Conservation (phyloP, 768 basidiomycete genomes). For the Boletales sp. region DNA sequence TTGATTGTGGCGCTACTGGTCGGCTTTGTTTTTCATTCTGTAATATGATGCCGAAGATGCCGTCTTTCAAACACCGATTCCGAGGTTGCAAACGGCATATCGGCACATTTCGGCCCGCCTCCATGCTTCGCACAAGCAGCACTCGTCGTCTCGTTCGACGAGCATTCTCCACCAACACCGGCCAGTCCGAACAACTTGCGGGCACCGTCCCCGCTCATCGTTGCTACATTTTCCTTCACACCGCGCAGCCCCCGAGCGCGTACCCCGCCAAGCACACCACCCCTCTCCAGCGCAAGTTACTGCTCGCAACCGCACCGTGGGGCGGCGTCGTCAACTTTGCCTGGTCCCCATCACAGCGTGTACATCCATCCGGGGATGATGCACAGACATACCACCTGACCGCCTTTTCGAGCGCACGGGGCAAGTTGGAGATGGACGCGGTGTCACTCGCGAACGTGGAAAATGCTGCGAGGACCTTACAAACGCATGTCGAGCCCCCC, state of each 20-base stretch:
- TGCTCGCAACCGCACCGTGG: constrained; percentile 41
- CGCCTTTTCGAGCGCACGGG: constrained; percentile 48
- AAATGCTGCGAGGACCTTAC: constrained; percentile 36
- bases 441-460: constrained; percentile 50
- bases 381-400: constrained; percentile 37
- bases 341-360: constrained; percentile 38
- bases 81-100: too few species aligned
- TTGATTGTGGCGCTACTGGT: too few species aligned
- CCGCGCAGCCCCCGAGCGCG: constrained; percentile 41
- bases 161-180: constrained; percentile 2
- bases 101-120: too few species aligned
- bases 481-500: constrained; percentile 31
- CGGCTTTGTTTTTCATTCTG: too few species aligned
- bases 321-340: constrained; percentile 61
- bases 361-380: constrained; percentile 12
- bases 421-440: constrained; percentile 47
- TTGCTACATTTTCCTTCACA: constrained; percentile 55
- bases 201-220: constrained; percentile 53
- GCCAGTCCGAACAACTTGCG: constrained; percentile 28
- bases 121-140: too few species aligned
- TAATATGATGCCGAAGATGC: too few species aligned
- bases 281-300: constrained; percentile 48
- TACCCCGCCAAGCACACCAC: constrained; percentile 50
- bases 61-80: too few species aligned
- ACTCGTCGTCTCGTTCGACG: neutral